A percentile compares a stretch with the other conserved stretches of the same genome.
phyloP scores from a whole-genome alignment of 768 basidiomycete genomes.

The Lactarius vividus region DNA sequence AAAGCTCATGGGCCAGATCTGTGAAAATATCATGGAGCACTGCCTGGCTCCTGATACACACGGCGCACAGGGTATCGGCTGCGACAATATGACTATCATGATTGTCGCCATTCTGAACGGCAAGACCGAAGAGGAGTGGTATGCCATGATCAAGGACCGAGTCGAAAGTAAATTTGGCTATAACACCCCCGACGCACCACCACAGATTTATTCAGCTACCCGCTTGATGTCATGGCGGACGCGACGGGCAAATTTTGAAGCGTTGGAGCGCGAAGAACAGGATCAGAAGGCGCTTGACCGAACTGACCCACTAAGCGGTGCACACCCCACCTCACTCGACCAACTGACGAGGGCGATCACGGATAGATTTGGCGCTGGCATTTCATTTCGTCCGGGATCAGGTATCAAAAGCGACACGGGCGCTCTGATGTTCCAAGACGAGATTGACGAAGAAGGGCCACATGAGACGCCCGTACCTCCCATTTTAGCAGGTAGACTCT shows the following conservation, averaged over 20 bases:
- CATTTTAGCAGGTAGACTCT: conserved; percentile 34
- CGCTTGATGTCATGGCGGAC: conserved; percentile 63
- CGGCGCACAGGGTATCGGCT: conserved; percentile 89
- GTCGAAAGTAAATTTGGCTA: conserved; percentile 75
- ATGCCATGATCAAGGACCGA: conserved; percentile 80
- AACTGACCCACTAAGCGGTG: conserved; percentile 5
- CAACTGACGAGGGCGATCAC: conserved; percentile 25
- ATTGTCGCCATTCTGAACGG: conserved; percentile 87
- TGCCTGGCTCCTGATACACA: conserved; percentile 94
- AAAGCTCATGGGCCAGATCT: conserved; percentile 76
- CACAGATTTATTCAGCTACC: conserved; percentile 70
- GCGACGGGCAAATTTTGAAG: conserved; percentile 45
- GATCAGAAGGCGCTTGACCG: conserved; percentile 28
- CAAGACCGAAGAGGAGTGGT: conserved; percentile 90
- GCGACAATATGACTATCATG: conserved; percentile 98
- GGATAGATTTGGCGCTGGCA: conserved; percentile 38
- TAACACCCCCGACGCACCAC: conserved; percentile 69
- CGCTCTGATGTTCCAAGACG: conserved; percentile 61
- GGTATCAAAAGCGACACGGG: conserved; percentile 50
- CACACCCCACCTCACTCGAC: conserved; percentile 13
- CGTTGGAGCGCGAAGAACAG: conserved; percentile 45
- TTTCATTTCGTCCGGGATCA: conserved; percentile 59
- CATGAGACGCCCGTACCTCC: conserved; percentile 2
- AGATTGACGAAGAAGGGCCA: conserved; percentile 54
- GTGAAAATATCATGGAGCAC: conserved; percentile 86